Conservation (phyloP, 129 eudicot species). For the Ambrosia artemisiifolia region DNA sequence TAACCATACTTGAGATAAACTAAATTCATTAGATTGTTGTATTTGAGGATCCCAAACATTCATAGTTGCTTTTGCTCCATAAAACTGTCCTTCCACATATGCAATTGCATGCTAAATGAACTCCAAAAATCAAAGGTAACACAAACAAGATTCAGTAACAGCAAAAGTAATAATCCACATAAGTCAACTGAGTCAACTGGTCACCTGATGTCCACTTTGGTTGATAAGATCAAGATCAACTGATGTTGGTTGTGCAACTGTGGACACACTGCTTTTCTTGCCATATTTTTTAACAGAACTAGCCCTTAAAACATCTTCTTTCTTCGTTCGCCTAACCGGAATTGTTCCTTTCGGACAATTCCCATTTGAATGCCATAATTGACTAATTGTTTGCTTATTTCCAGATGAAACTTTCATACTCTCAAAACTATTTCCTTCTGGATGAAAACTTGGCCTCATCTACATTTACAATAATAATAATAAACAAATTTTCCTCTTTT, state of each 20-base stretch:
- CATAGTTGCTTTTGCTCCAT: conserved; percentile 92
- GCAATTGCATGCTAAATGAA: conserved; percentile 90
- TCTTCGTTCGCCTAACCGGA: conserved; percentile 68
- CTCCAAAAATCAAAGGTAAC: conserved; percentile 44
- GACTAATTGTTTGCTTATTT: conserved; percentile 30
- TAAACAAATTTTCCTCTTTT: neutral
- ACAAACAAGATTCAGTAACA: conserved; percentile 25
- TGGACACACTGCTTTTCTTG: conserved; percentile 37
- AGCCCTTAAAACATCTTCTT: conserved; percentile 71
- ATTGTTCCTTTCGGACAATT: conserved; percentile 66
- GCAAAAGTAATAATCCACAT: conserved; percentile 1
- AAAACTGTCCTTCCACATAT: conserved; percentile 79
- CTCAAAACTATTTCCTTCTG: conserved; percentile 60
- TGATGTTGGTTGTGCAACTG: conserved; percentile 54
- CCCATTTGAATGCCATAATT: conserved; percentile 74
- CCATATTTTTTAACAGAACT: conserved; percentile 65
- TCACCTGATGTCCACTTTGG: conserved; percentile 89
- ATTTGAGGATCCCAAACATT: conserved; percentile 88
- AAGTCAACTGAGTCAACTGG: conserved; percentile 18
- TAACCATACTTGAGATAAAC: conserved; percentile 82
- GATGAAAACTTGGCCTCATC: conserved; percentile 80
- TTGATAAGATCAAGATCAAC: conserved; percentile 67
- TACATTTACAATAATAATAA: conserved; percentile 10
- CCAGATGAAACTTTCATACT: conserved; percentile 32
- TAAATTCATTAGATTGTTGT: conserved; percentile 78